A percentile compares a stretch with the other conserved stretches of the same genome.
These are phyloP conservation scores for Coemansia sp. DNA, from an alignment of 192 early-diverging fungal species.

Conservation along the genomic window DNA sequence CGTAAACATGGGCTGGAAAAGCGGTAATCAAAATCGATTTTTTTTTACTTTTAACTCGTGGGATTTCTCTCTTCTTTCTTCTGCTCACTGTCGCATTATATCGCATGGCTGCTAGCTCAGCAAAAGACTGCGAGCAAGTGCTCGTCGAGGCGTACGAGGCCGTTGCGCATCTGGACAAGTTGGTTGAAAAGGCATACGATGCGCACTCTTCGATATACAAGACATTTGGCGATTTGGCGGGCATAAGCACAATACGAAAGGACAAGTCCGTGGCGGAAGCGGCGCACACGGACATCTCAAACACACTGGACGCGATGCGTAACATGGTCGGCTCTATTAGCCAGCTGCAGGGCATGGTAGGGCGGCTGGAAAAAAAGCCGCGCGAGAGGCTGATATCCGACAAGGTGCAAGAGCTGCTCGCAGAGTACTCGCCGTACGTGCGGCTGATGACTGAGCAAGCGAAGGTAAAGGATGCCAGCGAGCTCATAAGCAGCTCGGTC, in stretches of 20 bases:
- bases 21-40: too few species aligned
- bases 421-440: conserved; percentile 41
- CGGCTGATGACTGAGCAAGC: conserved; percentile 48
- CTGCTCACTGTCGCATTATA: too few species aligned
- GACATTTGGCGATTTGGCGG: conserved; percentile 50
- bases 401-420: conserved; percentile 31
- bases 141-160: conserved; percentile 33
- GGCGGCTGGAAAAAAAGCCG: conserved; percentile 45
- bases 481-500: conserved; percentile 32
- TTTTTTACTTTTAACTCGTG: too few species aligned
- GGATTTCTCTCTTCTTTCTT: too few species aligned
- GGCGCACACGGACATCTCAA: conserved; percentile 42
- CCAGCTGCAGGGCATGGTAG: conserved; percentile 25
- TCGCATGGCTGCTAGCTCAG: not conserved
- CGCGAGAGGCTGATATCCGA: conserved; percentile 48
- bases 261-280: conserved; percentile 52
- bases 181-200: conserved; percentile 54
- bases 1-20: too few species aligned
- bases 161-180: conserved; percentile 25
- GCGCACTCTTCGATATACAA: conserved; percentile 50
- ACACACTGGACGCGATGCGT: conserved; percentile 42
- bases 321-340: conserved; percentile 41
- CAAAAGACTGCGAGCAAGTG: conserved; percentile 23
- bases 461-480: conserved; percentile 18
- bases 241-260: conserved; percentile 51